Evolutionary conservation across 495 filamentous ascomycete species (phyloP).

Genomic region (Neohortaea acidophila): DNA sequence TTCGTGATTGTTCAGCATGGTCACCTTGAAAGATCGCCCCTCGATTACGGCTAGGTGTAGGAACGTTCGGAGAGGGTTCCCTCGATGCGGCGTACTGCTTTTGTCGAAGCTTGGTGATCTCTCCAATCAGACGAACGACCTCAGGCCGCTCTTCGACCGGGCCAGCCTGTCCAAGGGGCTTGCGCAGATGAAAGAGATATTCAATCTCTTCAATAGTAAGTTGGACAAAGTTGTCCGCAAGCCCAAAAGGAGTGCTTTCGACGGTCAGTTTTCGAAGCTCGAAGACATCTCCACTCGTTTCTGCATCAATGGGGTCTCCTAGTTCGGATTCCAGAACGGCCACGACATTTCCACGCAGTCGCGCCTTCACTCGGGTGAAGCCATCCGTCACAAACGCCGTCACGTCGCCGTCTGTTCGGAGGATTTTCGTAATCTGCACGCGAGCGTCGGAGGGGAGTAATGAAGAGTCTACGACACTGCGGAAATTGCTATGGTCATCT

Average conservation of each 20-base stretch:
- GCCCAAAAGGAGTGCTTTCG: constrained; percentile 5
- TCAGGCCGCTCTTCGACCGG: background rate
- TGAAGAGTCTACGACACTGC: constrained; percentile 1
- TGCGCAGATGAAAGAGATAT: constrained; percentile 8
- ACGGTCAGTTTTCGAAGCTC: background rate
- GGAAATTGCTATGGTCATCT: constrained; percentile 20
- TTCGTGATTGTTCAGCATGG: background rate
- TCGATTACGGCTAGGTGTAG: too few relatives aligned
- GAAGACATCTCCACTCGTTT: constrained; percentile 14
- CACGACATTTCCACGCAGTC: constrained; percentile 5
- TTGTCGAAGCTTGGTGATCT: background rate
- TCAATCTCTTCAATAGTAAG: constrained; percentile 9
- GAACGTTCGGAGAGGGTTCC: too few relatives aligned
- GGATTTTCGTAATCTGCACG: constrained; percentile 7
- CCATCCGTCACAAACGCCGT: constrained; percentile 12
- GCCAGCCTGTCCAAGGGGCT: constrained; percentile 1
- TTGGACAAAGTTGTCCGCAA: constrained; percentile 1
- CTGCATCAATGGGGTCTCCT: constrained; percentile 1
- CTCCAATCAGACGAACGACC: background rate
- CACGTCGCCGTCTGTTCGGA: background rate
- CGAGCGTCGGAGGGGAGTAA: background rate
- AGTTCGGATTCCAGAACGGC: constrained; percentile 3
- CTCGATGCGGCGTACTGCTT: background rate
- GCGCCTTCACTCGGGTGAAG: background rate
- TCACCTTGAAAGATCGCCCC: too few relatives aligned